Percentiles rank a stretch among this genome's conserved stretches.
Evolutionary conservation across 306 rosid genomes (phyloP).

Genomic region (Glycyrrhiza uralensis): DNA sequence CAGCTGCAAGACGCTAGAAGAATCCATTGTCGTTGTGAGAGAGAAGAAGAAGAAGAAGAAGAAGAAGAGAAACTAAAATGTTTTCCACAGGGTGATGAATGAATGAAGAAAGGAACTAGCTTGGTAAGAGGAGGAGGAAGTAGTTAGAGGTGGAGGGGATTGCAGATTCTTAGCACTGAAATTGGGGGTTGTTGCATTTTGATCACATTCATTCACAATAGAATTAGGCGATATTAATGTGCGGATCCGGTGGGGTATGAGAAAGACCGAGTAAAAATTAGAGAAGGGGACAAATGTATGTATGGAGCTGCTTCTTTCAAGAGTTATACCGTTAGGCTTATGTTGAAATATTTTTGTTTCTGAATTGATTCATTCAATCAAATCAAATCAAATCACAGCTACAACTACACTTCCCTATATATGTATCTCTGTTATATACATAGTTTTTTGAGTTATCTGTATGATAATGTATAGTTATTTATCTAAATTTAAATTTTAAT

Average conservation of each 20-base stretch:
- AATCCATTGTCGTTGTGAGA: too few species aligned
- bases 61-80: background rate
- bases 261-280: conserved; percentile 46
- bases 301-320: conserved; percentile 20
- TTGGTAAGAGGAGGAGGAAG: background rate
- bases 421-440: too few species aligned
- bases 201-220: conserved; percentile 6
- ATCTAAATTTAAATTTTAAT: too few species aligned
- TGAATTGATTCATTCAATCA: too few species aligned
- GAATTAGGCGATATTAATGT: conserved; percentile 22
- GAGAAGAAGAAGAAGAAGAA: too few species aligned
- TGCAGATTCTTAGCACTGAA: background rate
- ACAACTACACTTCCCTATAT: too few species aligned
- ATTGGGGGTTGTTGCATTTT: conserved; percentile 4
- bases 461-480: too few species aligned
- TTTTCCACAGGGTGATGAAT: background rate
- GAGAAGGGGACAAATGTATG: conserved; percentile 20
- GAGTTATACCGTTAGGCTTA: conserved; percentile 28
- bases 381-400: too few species aligned
- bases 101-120: background rate
- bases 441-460: too few species aligned
- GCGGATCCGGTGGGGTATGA: conserved; percentile 31
- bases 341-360: too few species aligned
- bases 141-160: background rate
- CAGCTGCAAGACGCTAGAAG: too few species aligned